These are phyloP conservation scores for Danielia oregonensis DNA, from an alignment of 805 yeast species.

Conservation along the genomic window DNA sequence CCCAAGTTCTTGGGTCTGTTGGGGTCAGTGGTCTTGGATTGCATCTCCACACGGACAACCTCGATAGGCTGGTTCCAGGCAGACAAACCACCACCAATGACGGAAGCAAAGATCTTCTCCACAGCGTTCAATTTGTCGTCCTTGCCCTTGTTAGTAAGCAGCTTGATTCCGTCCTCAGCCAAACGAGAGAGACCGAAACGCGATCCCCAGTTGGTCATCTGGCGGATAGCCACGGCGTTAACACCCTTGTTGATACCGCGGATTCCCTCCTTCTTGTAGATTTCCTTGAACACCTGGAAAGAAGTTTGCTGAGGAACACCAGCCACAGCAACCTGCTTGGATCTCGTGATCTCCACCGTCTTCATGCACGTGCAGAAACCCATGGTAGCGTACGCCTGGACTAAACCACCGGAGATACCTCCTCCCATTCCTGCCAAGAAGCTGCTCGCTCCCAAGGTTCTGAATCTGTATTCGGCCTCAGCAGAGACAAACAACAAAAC, in stretches of 20 bases:
- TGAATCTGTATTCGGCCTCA: slow-evolving; percentile 81
- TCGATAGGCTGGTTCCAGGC: slow-evolving; percentile 99
- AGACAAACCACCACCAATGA: slow-evolving; percentile 93
- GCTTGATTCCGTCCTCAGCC: slow-evolving; percentile 82
- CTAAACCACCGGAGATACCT: slow-evolving; percentile 94
- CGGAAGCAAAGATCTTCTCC: slow-evolving; percentile 83
- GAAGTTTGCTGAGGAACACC: slow-evolving; percentile 71
- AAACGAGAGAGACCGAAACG: slow-evolving; percentile 90
- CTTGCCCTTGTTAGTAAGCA: slow-evolving; percentile 51
- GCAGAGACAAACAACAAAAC: slow-evolving; percentile 88
- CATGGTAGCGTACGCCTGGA: slow-evolving; percentile 94
- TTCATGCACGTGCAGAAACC: slow-evolving; percentile 99
- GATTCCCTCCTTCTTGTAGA: slow-evolving; percentile 82
- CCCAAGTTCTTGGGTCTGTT: slow-evolving; percentile 90
- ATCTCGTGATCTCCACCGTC: slow-evolving; percentile 94
- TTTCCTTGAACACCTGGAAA: slow-evolving; percentile 81
- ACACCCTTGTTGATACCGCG: slow-evolving; percentile 97
- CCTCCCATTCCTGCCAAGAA: slow-evolving; percentile 91
- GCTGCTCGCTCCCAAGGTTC: slow-evolving; percentile 54
- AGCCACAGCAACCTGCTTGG: slow-evolving; percentile 61
- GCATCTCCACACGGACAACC: slow-evolving; percentile 97
- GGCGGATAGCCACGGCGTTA: slow-evolving; percentile 98
- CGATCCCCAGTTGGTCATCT: slow-evolving; percentile 99
- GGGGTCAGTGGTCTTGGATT: slow-evolving; percentile 89
- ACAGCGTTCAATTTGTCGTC: slow-evolving; percentile 61